These are phyloP conservation scores for Cytidiella melzeri DNA, from an alignment of 768 basidiomycete genomes.

Conservation along the genomic window DNA sequence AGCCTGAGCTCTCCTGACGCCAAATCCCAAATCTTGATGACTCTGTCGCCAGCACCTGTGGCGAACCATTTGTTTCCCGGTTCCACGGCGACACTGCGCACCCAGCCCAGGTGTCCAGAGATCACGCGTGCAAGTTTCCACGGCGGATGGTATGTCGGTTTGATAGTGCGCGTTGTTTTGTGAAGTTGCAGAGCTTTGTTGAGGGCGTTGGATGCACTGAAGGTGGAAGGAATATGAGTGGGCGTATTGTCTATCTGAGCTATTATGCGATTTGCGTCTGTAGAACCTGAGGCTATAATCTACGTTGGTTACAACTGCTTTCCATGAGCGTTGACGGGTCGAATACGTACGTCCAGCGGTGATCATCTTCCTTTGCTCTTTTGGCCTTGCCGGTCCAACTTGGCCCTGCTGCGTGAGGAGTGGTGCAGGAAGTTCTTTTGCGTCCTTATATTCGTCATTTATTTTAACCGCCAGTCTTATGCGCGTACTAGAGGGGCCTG, in stretches of 20 bases:
- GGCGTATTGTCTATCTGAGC: slow-evolving; percentile 73
- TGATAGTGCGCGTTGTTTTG: slow-evolving; percentile 90
- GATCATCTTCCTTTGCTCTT: slow-evolving; percentile 56
- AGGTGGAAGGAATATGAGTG: slow-evolving; percentile 59
- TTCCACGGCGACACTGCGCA: slow-evolving; percentile 91
- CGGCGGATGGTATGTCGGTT: slow-evolving; percentile 91
- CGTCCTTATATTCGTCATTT: slow-evolving; percentile 83
- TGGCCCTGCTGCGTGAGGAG: slow-evolving; percentile 76
- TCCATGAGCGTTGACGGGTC: slow-evolving; percentile 11
- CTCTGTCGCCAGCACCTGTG: slow-evolving; percentile 94
- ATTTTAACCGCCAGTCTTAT: slow-evolving; percentile 80
- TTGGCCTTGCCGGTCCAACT: slow-evolving; percentile 74
- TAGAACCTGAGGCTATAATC: slow-evolving; percentile 35
- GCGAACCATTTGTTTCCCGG: slow-evolving; percentile 99
- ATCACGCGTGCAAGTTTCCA: slow-evolving; percentile 98
- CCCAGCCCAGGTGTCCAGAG: slow-evolving; percentile 97
- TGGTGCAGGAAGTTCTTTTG: slow-evolving; percentile 76
- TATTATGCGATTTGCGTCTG: slow-evolving; percentile 49
- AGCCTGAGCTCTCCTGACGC: slow-evolving; percentile 96
- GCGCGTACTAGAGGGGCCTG: slow-evolving; percentile 42
- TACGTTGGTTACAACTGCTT: background rate
- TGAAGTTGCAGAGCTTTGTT: slow-evolving; percentile 89
- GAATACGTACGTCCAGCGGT: slow-evolving; percentile 58
- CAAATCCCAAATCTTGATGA: slow-evolving; percentile 98
- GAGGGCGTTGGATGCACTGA: slow-evolving; percentile 56